Percentiles rank a stretch among this genome's conserved stretches.
phyloP scores from a whole-genome alignment of 352 stramenopile species.

The Phytopythium cucurbitacearum region DNA sequence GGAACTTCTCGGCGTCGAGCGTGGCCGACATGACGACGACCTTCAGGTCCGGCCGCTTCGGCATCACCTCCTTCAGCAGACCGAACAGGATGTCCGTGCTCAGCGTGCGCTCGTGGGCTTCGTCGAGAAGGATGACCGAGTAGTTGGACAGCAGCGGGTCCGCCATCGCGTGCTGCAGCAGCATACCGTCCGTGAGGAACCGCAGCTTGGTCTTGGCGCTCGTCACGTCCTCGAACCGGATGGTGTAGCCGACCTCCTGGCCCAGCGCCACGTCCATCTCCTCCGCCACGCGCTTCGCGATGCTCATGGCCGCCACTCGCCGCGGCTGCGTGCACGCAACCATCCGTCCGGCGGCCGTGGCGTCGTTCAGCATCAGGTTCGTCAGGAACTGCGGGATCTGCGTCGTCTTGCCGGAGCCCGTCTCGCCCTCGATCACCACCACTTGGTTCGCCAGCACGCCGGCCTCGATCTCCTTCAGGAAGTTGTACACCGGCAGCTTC shows the following conservation, averaged over 20 bases:
- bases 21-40: constrained; percentile 99
- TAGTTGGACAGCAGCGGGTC: constrained; percentile 96
- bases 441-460: constrained; percentile 94
- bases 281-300: constrained; percentile 97
- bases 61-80: constrained; percentile 96
- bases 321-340: constrained; percentile 97
- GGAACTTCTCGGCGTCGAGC: constrained; percentile 96
- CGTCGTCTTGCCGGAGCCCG: constrained; percentile 96
- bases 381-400: constrained; percentile 95
- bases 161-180: constrained; percentile 96
- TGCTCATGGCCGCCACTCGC: constrained; percentile 97
- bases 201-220: constrained; percentile 76
- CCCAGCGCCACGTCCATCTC: constrained; percentile 98
- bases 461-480: constrained; percentile 95
- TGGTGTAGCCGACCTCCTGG: constrained; percentile 98
- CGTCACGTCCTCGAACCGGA: constrained; percentile 98
- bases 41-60: constrained; percentile 93
- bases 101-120: constrained; percentile 97
- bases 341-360: constrained; percentile 67
- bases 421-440: constrained; percentile 98
- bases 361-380: constrained; percentile 50
- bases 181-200: constrained; percentile 91
- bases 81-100: constrained; percentile 98
- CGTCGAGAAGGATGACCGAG: constrained; percentile 96
- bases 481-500: constrained; percentile 97